Evolutionary conservation across 352 stramenopile species (phyloP).

Genomic region (Halophytophthora batemanensis): DNA sequence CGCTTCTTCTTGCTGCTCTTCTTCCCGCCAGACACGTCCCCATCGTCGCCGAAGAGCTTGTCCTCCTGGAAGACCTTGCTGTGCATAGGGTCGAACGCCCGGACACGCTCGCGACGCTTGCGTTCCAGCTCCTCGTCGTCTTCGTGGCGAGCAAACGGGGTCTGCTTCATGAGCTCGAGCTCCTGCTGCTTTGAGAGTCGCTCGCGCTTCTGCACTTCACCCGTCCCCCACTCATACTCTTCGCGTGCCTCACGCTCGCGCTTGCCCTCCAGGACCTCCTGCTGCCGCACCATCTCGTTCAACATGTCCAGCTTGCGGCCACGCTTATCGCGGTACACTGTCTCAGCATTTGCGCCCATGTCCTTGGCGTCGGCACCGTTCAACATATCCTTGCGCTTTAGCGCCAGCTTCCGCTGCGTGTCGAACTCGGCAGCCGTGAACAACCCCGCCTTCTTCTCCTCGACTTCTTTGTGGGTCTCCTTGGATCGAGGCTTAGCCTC

Average conservation of each 20-base stretch:
- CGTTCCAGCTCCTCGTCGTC: constrained; percentile 72
- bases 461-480: neutral
- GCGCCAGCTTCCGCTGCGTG: constrained; percentile 45
- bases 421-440: constrained; percentile 75
- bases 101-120: constrained; percentile 50
- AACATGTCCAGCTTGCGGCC: constrained; percentile 85
- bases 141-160: constrained; percentile 61
- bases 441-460: constrained; percentile 48
- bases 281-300: constrained; percentile 79
- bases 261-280: constrained; percentile 77
- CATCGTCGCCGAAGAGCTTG: constrained; percentile 24
- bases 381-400: constrained; percentile 52
- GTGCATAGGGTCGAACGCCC: constrained; percentile 77
- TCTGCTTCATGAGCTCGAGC: constrained; percentile 61
- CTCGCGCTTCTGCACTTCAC: constrained; percentile 77
- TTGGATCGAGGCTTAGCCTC: constrained; percentile 5
- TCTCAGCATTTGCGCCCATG: constrained; percentile 78
- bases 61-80: constrained; percentile 76
- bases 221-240: constrained; percentile 84
- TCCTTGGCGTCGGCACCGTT: constrained; percentile 43
- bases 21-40: neutral
- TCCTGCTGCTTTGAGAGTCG: constrained; percentile 51
- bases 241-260: constrained; percentile 70
- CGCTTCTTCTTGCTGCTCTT: constrained; percentile 23
- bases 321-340: constrained; percentile 82